A percentile compares a stretch with the other conserved stretches of the same genome.
Conservation (phyloP, 139 green algal species). For the Chlamydomonas sphaeroides region DNA sequence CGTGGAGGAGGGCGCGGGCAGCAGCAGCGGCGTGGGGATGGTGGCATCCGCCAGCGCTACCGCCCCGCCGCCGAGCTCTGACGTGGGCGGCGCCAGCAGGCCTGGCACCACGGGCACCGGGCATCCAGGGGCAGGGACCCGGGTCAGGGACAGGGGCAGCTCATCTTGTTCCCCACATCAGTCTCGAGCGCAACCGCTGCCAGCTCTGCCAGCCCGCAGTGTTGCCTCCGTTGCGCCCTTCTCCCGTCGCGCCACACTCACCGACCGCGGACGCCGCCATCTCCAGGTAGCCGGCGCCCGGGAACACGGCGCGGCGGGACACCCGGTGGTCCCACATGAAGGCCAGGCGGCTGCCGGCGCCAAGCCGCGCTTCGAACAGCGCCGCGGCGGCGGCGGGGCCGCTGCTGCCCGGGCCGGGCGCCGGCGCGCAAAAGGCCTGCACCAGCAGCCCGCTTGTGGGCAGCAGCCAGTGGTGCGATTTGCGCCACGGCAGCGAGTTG, state of each 20-base stretch:
- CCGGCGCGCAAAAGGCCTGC: not conserved
- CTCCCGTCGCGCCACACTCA: no score
- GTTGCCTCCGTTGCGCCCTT: no score
- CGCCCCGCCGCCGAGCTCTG: not conserved
- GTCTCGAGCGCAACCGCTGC: no score
- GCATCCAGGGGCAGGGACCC: no score
- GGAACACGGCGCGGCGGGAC: slow-evolving; percentile 57
- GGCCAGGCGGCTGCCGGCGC: not conserved
- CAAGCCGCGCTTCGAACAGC: slow-evolving; percentile 21
- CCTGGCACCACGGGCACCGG: not conserved
- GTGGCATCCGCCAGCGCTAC: slow-evolving; percentile 36
- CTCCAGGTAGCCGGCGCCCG: slow-evolving; percentile 75
- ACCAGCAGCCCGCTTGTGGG: not conserved
- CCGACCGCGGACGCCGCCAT: no score
- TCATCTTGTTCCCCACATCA: no score
- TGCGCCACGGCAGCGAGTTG: slow-evolving; percentile 9
- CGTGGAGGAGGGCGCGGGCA: slow-evolving; percentile 1
- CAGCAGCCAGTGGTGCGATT: slow-evolving; percentile 32
- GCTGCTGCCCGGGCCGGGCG: not conserved
- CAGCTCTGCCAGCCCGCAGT: no score
- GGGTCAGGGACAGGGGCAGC: no score
- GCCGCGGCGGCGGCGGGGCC: not conserved
- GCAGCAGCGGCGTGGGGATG: slow-evolving; percentile 64
- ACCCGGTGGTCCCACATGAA: slow-evolving; percentile 78
- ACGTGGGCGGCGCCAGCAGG: no score